Conservation (phyloP, 2,329 filamentous ascomycete genomes). For the Cercospora beticola region DNA sequence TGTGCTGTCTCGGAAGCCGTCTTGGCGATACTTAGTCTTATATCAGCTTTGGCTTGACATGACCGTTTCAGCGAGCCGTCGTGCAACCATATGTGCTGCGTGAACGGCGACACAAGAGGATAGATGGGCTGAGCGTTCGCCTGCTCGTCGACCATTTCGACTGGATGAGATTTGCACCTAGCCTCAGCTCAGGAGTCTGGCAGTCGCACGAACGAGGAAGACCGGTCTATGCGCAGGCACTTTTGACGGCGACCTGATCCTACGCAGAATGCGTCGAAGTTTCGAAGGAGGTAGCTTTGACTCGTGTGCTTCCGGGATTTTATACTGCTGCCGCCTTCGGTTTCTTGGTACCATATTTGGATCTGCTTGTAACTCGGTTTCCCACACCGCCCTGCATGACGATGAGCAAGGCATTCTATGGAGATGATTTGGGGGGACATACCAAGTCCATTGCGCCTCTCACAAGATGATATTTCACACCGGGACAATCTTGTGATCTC, state of each 20-base stretch:
- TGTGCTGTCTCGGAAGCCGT: conserved; percentile 5
- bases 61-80: neutral
- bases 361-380: conserved; percentile 77
- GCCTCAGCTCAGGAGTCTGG: neutral
- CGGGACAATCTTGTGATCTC: conserved; percentile 92
- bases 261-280: neutral
- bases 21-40: conserved; percentile 5
- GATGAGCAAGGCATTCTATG: conserved; percentile 4
- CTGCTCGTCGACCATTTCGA: no score
- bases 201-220: neutral
- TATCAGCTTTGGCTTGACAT: conserved; percentile 1
- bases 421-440: conserved; percentile 43
- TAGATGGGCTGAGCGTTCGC: neutral
- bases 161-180: neutral
- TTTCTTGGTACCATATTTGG: conserved; percentile 99
- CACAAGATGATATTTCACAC: conserved; percentile 93
- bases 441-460: conserved; percentile 91
- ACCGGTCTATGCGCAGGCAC: neutral
- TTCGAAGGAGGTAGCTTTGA: no score
- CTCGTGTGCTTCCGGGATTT: neutral
- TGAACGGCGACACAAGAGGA: neutral
- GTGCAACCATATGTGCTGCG: neutral
- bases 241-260: neutral
- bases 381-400: conserved; percentile 76
- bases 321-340: conserved; percentile 69